Evolutionary conservation across 306 rosid species (phyloP), one percentile per base, ranked within the genome.

Genomic region (Gastrolobium bilobum): DNA sequence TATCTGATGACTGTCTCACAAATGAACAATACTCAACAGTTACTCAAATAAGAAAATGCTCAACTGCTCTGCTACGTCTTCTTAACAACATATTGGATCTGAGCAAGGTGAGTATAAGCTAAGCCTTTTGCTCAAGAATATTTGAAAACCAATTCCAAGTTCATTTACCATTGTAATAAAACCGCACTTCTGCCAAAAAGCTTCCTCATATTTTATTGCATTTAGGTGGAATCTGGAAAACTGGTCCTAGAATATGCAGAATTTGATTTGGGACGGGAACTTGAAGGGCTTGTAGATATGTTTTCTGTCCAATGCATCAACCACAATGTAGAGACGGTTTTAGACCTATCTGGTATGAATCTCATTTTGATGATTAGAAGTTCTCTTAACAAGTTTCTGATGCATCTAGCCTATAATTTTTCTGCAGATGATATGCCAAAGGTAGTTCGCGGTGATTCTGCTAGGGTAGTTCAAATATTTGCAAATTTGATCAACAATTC

Each of bases 211-310:
- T 38, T 50, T 33, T 51, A 14, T 70, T 39, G 37, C 73, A 63
- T 71, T 15, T 82, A 95, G 99, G 99, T 96, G 87, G 99, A 96
- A 82, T 96, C 99, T 2, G 99, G 99, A 81, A 96, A 96, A 82
- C 81, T 96, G 62, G 97, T 96, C 75, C 82, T 96, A 82, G 99
- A 96, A 83, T 97, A 89, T 77, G 88, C 98, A 13, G 99, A 96
- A 65, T 96, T 96, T 64, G 97, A 96, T 74, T 84, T 96, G 87
- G 97, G 94, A 67, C 85, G 98, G 58, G 99, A 96, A 82, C 99
- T 96, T 48, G 99, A 96, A 88, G 99, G 99, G 60, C 96, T 96
- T 69, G 93, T 91, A 11, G 99, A 96, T 84, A 91, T 96, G 98
- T 96, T 96, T 81, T 96, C 99, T 40, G 99, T 96, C 81, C 99